These are phyloP conservation scores for Diaporthe velutina DNA, from an alignment of 2,329 filamentous ascomycete genomes.

Conservation along the genomic window DNA sequence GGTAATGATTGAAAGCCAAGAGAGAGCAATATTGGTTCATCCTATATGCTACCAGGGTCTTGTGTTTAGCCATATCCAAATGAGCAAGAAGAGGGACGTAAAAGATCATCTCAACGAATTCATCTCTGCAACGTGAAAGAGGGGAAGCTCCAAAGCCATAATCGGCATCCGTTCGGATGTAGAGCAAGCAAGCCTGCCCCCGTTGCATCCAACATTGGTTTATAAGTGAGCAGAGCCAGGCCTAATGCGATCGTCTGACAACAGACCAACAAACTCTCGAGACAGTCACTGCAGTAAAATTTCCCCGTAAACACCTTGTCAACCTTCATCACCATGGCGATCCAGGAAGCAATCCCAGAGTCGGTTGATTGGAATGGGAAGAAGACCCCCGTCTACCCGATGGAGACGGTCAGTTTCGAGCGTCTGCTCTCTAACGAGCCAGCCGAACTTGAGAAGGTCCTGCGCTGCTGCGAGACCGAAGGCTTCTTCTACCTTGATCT, in stretches of 20 bases:
- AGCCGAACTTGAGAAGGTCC: slow-evolving; percentile 63
- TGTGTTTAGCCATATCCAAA: slow-evolving; percentile 14
- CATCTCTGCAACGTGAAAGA: slow-evolving; percentile 20
- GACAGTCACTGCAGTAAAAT: neutral
- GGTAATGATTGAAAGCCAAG: neutral
- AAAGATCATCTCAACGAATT: neutral
- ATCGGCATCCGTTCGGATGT: neutral
- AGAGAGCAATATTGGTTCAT: neutral
- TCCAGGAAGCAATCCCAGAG: slow-evolving; percentile 54
- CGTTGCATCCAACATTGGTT: neutral
- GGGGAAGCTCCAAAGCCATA: neutral
- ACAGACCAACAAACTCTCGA: neutral
- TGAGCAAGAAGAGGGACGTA: neutral
- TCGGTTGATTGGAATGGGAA: slow-evolving; percentile 64
- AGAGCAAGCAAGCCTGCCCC: neutral
- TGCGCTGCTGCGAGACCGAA: slow-evolving; percentile 62
- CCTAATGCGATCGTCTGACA: neutral
- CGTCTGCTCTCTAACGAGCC: slow-evolving; percentile 67
- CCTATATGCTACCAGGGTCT: neutral
- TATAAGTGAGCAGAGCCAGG: neutral
- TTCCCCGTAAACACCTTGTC: neutral
- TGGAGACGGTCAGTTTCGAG: slow-evolving; percentile 63
- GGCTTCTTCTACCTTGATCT: slow-evolving; percentile 71
- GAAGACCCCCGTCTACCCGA: slow-evolving; percentile 55
- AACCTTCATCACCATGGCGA: slow-evolving; percentile 49